These are phyloP conservation scores for Eutypa lata DNA, from an alignment of 2,329 filamentous ascomycete species.

Conservation along the genomic window DNA sequence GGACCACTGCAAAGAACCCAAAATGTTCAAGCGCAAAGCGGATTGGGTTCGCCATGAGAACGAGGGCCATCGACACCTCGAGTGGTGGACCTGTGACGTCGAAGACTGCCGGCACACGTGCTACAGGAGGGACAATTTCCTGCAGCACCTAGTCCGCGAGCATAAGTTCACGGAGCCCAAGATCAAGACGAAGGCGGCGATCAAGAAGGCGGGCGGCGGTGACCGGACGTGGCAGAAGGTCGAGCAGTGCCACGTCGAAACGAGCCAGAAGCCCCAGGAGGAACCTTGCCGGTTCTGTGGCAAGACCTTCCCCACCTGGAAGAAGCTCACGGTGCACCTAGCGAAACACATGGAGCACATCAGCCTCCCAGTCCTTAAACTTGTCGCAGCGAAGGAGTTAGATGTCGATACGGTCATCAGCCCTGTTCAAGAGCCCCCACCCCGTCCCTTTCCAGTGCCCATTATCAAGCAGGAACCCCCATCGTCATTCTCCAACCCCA, in stretches of 20 bases:
- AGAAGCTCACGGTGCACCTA: constrained; percentile 89
- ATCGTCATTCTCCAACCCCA: constrained; percentile 14
- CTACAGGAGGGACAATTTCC: constrained; percentile 86
- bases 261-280: constrained; percentile 60
- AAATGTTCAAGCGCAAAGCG: constrained; percentile 92
- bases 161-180: constrained; percentile 85
- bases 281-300: constrained; percentile 88
- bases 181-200: constrained; percentile 68
- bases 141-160: constrained; percentile 87
- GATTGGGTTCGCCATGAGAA: constrained; percentile 96
- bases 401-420: constrained; percentile 64
- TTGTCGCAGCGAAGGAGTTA: constrained; percentile 52
- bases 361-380: constrained; percentile 71
- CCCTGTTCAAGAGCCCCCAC: constrained; percentile 58
- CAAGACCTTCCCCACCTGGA: constrained; percentile 78
- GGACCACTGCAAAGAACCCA: constrained; percentile 75
- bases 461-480: constrained; percentile 29
- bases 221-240: constrained; percentile 76
- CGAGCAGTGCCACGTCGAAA: constrained; percentile 73
- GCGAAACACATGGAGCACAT: constrained; percentile 94
- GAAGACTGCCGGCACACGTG: constrained; percentile 79
- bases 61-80: constrained; percentile 82
- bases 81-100: constrained; percentile 86
- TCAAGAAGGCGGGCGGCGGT: constrained; percentile 53
- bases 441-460: constrained; percentile 32